Conservation (phyloP, 129 eudicot species). For the Dittrichia graveolens region DNA sequence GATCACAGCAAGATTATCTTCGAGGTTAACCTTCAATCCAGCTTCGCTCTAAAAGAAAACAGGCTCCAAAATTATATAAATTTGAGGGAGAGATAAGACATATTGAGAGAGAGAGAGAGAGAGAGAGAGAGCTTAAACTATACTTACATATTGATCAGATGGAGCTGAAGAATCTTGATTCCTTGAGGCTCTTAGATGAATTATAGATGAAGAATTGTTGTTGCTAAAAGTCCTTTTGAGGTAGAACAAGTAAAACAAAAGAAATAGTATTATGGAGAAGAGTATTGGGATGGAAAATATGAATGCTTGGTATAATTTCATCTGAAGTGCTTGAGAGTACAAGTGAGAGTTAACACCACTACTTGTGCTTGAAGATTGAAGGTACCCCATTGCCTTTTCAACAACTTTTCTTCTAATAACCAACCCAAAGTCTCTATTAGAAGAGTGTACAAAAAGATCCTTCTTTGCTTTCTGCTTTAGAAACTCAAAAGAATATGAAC, state of each 20-base stretch:
- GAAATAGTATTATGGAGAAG: slow-evolving; percentile 60
- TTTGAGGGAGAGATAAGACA: neutral
- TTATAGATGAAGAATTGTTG: slow-evolving; percentile 20
- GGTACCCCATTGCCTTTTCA: slow-evolving; percentile 45
- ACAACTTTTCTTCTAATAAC: slow-evolving; percentile 21
- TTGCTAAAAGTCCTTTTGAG: slow-evolving; percentile 49
- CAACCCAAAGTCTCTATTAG: slow-evolving; percentile 8
- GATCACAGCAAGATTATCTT: slow-evolving; percentile 56
- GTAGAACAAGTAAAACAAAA: slow-evolving; percentile 70
- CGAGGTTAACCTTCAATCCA: slow-evolving; percentile 49
- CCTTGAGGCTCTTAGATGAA: slow-evolving; percentile 24
- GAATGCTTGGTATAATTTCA: slow-evolving; percentile 66
- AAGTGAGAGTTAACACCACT: slow-evolving; percentile 46
- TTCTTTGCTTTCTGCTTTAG: slow-evolving; percentile 3
- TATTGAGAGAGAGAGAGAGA: neutral
- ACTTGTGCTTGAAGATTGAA: slow-evolving; percentile 44
- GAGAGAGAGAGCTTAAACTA: slow-evolving; percentile 19
- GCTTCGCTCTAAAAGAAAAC: slow-evolving; percentile 31
- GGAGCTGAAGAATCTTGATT: slow-evolving; percentile 38
- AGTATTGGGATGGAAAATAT: slow-evolving; percentile 74
- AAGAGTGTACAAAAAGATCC: slow-evolving; percentile 5
- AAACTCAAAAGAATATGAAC: slow-evolving; percentile 18
- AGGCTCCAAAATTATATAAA: slow-evolving; percentile 8
- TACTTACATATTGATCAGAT: slow-evolving; percentile 33
- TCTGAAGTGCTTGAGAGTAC: slow-evolving; percentile 64